Base-by-base conservation (phyloP, 108 stramenopile species). In the Heterococcus sp. region DNA sequence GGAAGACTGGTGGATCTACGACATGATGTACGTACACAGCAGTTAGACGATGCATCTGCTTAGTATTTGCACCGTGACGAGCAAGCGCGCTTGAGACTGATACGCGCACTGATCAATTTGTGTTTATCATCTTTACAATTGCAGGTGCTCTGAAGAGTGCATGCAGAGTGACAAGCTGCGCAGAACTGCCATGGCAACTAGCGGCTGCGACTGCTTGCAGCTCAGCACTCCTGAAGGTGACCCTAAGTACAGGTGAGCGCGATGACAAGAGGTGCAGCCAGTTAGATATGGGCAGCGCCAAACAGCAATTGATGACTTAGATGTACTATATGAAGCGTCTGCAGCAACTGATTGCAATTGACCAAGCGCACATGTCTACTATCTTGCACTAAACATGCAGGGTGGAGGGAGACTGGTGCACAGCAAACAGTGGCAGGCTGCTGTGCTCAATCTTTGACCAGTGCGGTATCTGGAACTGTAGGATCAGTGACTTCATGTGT, bases 401-500 rank as follows among this genome's bases (percentile, higher is more conserved):
- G 32, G 70, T 71, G 28, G 40, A 34, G 11, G 85, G 85, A 4
- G 85, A 85, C 30, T 85, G 85, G 85, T 85, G 85, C 29, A 27
- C 71, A n/a, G 76, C 35, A 11, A 85, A 85, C 39, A 75, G 82
- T n/a, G 84, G 69, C n/a, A 66, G 84, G 72, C 74, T 84, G 4
- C 72, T 84, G 21, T 84, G 84, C 75, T 66, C 82, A 28, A 71
- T 31, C 2, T 39, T 84, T 28, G 79, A 75, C 71, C 82, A 84
- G 69, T 84, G 84, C 69, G 84, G 84, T 29, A 3, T 27, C 11
- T 84, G 84, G 84, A 33, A 28, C 26, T 84, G 84, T 66, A 34
- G 73, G 35, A 75, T 74, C 27, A 35, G 75, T 63, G 84, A 84
- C 81, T 84, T 84, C 79, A 84, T 84, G 84, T 84, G 84, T 38